Conservation (phyloP, 225 moss, liverwort and hornwort species). For the Antitrichia curtipendula region DNA sequence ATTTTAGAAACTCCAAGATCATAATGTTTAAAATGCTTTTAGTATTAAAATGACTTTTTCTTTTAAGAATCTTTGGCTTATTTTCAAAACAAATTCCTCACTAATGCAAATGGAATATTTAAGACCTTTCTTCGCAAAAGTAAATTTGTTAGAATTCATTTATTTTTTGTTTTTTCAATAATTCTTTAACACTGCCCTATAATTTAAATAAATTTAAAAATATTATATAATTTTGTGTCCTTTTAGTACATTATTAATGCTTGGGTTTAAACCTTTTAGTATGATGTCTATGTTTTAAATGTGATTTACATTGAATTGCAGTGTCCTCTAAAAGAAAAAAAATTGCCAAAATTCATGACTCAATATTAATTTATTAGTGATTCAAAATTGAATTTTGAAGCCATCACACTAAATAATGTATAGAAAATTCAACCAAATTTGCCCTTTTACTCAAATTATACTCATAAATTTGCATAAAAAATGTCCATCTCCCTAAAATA, state of each 20-base stretch:
- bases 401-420: not conserved
- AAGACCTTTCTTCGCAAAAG: not conserved
- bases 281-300: not conserved
- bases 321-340: not conserved
- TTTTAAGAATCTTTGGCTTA: not conserved
- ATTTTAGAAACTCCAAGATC: not conserved
- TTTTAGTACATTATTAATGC: no score
- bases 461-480: not conserved
- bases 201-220: no score
- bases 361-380: not conserved
- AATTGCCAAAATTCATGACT: not conserved
- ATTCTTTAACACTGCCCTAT: no score
- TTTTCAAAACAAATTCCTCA: not conserved
- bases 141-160: not conserved
- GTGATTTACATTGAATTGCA: not conserved
- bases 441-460: not conserved
- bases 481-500: not conserved
- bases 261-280: not conserved
- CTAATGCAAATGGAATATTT: not conserved
- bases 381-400: not conserved
- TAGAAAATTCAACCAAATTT: not conserved
- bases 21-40: not conserved
- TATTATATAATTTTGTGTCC: no score
- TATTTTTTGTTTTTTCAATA: no score
- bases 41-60: not conserved